Percentiles rank a stretch among this genome's conserved stretches.
phyloP scores from a whole-genome alignment of 352 stramenopile species.

The Phytophthora sansomeana region DNA sequence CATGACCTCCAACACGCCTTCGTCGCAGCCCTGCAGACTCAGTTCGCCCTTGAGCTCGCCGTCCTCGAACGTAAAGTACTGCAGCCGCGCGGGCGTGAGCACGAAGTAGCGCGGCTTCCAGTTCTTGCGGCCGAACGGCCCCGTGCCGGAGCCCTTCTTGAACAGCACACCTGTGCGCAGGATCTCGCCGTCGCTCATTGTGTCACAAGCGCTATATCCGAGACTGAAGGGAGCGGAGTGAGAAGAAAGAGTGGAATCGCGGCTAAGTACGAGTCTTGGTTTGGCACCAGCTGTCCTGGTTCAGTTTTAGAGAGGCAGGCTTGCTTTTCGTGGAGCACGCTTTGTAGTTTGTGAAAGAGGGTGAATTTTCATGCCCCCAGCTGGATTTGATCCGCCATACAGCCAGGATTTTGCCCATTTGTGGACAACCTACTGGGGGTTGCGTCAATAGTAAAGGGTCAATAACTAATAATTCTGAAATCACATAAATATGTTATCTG shows the following conservation, averaged over 20 bases:
- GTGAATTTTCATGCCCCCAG: background rate
- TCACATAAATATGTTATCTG: too few species aligned
- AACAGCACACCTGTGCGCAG: constrained; percentile 83
- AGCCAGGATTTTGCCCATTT: too few species aligned
- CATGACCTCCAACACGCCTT: constrained; percentile 81
- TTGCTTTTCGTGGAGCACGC: too few species aligned
- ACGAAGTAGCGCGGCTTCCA: constrained; percentile 88
- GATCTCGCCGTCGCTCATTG: constrained; percentile 58
- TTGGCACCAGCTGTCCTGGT: background rate
- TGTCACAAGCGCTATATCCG: constrained; percentile 10
- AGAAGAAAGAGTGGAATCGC: constrained; percentile 17
- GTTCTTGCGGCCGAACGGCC: constrained; percentile 73
- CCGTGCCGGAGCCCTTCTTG: constrained; percentile 77
- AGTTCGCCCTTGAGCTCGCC: constrained; percentile 78
- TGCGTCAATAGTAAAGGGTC: too few species aligned
- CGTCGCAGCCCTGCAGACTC: constrained; percentile 67
- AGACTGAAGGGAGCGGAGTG: constrained; percentile 30
- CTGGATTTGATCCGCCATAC: background rate
- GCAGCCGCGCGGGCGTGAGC: constrained; percentile 61
- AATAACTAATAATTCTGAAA: too few species aligned
- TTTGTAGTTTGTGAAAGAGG: too few species aligned
- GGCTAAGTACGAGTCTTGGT: constrained; percentile 24
- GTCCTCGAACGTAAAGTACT: constrained; percentile 87
- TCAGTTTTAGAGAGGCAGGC: background rate
- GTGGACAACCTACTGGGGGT: too few species aligned